Evolutionary conservation across 768 basidiomycete species (phyloP).

Genomic region (Lenzites betulinus): DNA sequence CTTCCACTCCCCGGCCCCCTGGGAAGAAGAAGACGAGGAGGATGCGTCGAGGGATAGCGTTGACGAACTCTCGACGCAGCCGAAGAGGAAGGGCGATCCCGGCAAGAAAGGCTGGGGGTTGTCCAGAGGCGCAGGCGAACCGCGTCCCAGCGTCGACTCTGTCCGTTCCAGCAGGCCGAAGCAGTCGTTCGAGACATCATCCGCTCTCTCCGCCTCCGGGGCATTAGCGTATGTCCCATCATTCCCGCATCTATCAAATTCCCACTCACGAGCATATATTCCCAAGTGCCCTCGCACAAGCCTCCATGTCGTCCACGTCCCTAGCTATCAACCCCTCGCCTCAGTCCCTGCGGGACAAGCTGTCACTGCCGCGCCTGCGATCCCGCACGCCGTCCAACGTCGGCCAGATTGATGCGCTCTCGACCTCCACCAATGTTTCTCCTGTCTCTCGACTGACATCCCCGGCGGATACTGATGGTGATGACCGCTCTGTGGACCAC

Average conservation of each 20-base stretch:
- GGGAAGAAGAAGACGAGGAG: slow-evolving; percentile 70
- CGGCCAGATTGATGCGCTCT: slow-evolving; percentile 11
- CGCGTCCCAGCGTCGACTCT: slow-evolving; percentile 70
- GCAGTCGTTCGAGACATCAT: slow-evolving; percentile 59
- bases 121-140: slow-evolving; percentile 38
- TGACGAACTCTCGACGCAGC: slow-evolving; percentile 36
- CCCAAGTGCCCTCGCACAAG: slow-evolving; percentile 58
- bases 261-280: slow-evolving; percentile 1
- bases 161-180: slow-evolving; percentile 53
- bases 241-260: not conserved
- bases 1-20: slow-evolving; percentile 79
- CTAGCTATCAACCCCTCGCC: slow-evolving; percentile 39
- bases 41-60: slow-evolving; percentile 1
- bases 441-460: slow-evolving; percentile 16
- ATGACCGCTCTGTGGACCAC: slow-evolving; percentile 11
- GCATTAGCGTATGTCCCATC: slow-evolving; percentile 58
- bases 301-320: slow-evolving; percentile 59
- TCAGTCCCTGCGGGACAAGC: slow-evolving; percentile 43
- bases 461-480: slow-evolving; percentile 4
- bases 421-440: slow-evolving; percentile 11
- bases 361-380: slow-evolving; percentile 44
- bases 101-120: slow-evolving; percentile 50
- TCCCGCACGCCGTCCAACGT: slow-evolving; percentile 34
- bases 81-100: slow-evolving; percentile 38
- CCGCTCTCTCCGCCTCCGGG: slow-evolving; percentile 52